Base-by-base conservation (phyloP, 2,329 filamentous ascomycete genomes). In the Paecilomyces fulvus region DNA sequence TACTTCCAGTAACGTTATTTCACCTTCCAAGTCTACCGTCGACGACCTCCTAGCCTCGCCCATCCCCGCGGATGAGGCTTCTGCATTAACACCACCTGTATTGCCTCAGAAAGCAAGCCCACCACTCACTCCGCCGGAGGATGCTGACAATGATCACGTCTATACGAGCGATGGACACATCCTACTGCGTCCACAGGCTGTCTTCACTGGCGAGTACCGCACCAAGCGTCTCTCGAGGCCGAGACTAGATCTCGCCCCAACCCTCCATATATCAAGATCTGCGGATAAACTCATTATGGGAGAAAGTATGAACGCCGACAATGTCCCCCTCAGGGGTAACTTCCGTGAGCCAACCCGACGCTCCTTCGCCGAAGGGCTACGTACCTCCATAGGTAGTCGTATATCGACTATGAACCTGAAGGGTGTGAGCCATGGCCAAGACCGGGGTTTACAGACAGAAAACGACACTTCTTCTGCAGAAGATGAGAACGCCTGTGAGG, bases 1-100 rank as follows among this genome's bases (percentile, higher is more conserved):
- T 11, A n/a, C 4, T 3, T 8, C 25, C 11, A 20, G 3, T 28
- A n/a, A 23, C 23, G 11, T n/a, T 49, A 12, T 3, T 28, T 17
- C 12, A 14, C 11, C 48, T 28, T 5, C 10, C 3, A 49, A 17
- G 3, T 12, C 21, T 56, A 62, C 61, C 60, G 60, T 63, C 58
- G 58, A 56, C 57, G 55, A 55, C 55, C 31, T 56, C 56, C 56
- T 64, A 59, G 61, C 57, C 52, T 55, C 30, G 46, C 52, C 53
- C 11, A 53, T 51, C 54, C 48, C 48, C 10, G n/a, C 14, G 48
- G 8, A 49, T 28, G 48, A 49, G 48, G 25, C 20, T 8, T 12
- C 48, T 25, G 21, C 48, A 8, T 23, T 49, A 10, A 14, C 21
- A 2, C 48, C 48, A 4, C 10, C 48, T 23, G n/a, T 49, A 10